Base-by-base conservation (phyloP, 257 asterid genomes). In the Echium plantagineum region DNA sequence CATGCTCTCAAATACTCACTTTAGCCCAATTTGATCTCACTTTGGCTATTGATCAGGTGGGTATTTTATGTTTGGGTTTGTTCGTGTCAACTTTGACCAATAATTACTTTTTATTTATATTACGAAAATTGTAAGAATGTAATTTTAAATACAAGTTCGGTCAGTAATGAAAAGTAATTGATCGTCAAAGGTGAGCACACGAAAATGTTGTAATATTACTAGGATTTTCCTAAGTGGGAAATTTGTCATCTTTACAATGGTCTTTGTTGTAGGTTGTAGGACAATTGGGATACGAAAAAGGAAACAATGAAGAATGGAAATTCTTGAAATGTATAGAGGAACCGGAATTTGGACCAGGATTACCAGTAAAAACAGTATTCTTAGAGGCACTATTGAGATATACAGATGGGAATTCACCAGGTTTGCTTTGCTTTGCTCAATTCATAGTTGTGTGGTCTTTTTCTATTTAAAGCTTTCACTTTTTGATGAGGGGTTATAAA, bases 321-420 rank as follows among this genome's bases (percentile, higher is more conserved):
- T 72, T 85, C 69, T 64, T 57, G 63, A 87, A 85, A 79, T 73
- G 75, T 35, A 63, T 74, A 51, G 84, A 83, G 70, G 96, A 91
- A 64, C 96, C 98, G 74, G 96, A 81, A 62, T 91, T 87, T 74
- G 98, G 98, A 67, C 96, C 94, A 19, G 90, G 87, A 58, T 24
- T 71, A 55, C 86, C 93, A 1, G 35, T 75, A 55, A 80, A 81
- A 72, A 82, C 88, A 6, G 72, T 87, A 63, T 91, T 75, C 75
- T 60, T 91, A 26, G 67, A 60, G 13, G 94, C 91, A 62, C 68
- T 71, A 57, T 61, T 68, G 55, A 89, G 67, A 59, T 52, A 58
- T 64, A 68, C 28, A 62, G 77, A 73, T 59, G 76, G 64, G 74
- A 76, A 76, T 55, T 71, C 74, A 62, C 64, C 73, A 78, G 97